These are phyloP conservation scores for Chaetomium strumarium DNA, from an alignment of 2,329 filamentous ascomycete species.

Conservation along the genomic window DNA sequence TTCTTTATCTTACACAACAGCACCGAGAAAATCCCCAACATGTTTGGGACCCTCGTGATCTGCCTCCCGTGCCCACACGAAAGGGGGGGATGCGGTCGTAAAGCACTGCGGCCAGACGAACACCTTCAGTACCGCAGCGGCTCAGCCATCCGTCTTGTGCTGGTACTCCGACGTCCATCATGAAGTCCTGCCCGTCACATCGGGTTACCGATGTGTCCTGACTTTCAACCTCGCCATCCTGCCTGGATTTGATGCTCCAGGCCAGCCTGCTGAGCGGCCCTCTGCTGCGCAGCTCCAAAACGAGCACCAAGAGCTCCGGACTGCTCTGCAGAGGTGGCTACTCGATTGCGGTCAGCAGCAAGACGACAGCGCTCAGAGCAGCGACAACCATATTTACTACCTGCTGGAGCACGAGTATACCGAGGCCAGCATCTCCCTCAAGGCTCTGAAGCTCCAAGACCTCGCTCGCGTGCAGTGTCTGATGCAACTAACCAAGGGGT, in stretches of 20 bases:
- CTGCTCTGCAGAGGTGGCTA: constrained; percentile 28
- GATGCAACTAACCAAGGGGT: constrained; percentile 21
- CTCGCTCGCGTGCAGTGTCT: constrained; percentile 25
- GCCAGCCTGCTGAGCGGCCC: constrained; percentile 9
- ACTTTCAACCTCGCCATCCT: constrained; percentile 44
- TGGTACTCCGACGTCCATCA: constrained; percentile 50
- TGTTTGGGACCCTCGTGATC: constrained; percentile 47
- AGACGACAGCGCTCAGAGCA: not conserved
- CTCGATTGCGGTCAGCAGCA: constrained; percentile 1
- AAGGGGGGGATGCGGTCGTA: constrained; percentile 41
- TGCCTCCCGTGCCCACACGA: constrained; percentile 42
- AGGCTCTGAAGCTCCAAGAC: constrained; percentile 28
- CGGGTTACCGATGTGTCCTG: constrained; percentile 45
- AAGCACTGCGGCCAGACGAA: constrained; percentile 32
- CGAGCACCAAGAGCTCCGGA: constrained; percentile 17
- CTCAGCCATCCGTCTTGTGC: constrained; percentile 22
- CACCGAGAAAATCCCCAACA: constrained; percentile 41
- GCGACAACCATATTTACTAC: constrained; percentile 25
- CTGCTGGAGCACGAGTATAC: constrained; percentile 32
- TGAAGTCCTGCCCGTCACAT: constrained; percentile 42
- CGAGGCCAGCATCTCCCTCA: constrained; percentile 28
- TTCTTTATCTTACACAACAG: constrained; percentile 24
- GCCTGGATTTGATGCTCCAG: not conserved
- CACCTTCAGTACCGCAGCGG: constrained; percentile 29
- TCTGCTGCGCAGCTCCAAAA: constrained; percentile 17